Base-by-base conservation (phyloP, 495 filamentous ascomycete genomes). In the Chaetomium tenue region DNA sequence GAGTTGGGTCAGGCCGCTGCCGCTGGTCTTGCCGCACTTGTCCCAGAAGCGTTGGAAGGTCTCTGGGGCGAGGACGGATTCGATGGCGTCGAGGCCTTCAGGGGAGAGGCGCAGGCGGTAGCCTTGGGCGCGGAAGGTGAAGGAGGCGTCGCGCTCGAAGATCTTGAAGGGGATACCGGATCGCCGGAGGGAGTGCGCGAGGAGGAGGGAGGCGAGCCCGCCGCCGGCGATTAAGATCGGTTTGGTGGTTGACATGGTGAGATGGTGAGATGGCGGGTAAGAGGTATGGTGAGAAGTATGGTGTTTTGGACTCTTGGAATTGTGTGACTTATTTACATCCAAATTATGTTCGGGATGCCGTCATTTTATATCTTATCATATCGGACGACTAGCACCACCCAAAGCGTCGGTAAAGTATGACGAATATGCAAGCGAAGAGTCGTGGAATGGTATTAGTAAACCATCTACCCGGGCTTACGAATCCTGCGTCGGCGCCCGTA, bases 171-270 rank as follows among this genome's bases (percentile, higher is more conserved):
- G 82, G 23, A 83, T 81, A 0, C 63, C 62, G 54, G 79, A 71
- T 11, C 66, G 75, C 9, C 66, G 75, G 25, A 86, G 78, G 8
- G 78, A 79, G 61, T 81, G 82, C 4, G 77, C 83, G 3, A 84
- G 70, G 3, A 82, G 68, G 11, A 86, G 79, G 8, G 82, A 82
- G 5, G 79, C 68, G 46, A 85, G 65, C 51, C 83, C 84, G 4
- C 76, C 82, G 59, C 82, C 81, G 11, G 82, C 77, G 61, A 85
- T 84, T 58, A 84, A 80, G 39, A 84, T 74, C 52, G 81, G 83
- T 60, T 82, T 81, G 57, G 42, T 61, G 55, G 1, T 23, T 37
- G 56, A 60, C 52, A 61, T 66, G 47, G 53, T 56, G 53, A 8
- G 6, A n/a, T n/a, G 5, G 33, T 37, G 11, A 1, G 33, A 1